These are phyloP conservation scores for Mycena floridula DNA, from an alignment of 768 basidiomycete species.

Conservation along the genomic window DNA sequence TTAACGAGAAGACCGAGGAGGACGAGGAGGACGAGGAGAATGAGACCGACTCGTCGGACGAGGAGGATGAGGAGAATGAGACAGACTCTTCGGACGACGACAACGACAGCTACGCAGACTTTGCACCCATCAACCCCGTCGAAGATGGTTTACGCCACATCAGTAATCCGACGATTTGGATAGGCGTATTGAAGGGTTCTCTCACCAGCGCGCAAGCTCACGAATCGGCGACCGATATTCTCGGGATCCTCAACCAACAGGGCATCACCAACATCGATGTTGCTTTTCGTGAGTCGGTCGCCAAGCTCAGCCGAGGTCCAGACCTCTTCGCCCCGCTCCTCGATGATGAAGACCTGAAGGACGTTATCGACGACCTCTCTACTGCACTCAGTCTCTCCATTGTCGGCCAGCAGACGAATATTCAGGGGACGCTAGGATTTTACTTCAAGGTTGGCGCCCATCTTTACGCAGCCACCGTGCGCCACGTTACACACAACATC, in stretches of 20 bases:
- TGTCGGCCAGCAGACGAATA: constrained; percentile 22
- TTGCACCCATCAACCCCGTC: constrained; percentile 19
- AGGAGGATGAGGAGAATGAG: constrained; percentile 13
- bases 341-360: constrained; percentile 22
- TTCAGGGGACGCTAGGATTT: constrained; percentile 30
- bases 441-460: constrained; percentile 23
- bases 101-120: constrained; percentile 11
- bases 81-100: too few relatives aligned
- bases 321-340: constrained; percentile 22
- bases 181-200: constrained; percentile 29
- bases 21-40: too few relatives aligned
- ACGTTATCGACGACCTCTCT: constrained; percentile 27
- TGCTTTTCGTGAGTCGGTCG: constrained; percentile 26
- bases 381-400: constrained; percentile 29
- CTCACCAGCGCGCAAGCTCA: constrained; percentile 21
- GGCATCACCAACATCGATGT: constrained; percentile 28
- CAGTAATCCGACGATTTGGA: constrained; percentile 32
- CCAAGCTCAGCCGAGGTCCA: constrained; percentile 18
- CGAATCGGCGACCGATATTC: constrained; percentile 23
- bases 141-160: constrained; percentile 16
- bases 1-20: constrained; percentile 12
- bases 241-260: constrained; percentile 23
- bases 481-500: constrained; percentile 23
- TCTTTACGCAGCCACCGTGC: constrained; percentile 26
- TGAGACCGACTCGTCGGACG: too few relatives aligned